A percentile compares a stretch with the other conserved stretches of the same genome.
Conservation (phyloP, 345 rosid genomes). For the Rhodamnia argentea region DNA sequence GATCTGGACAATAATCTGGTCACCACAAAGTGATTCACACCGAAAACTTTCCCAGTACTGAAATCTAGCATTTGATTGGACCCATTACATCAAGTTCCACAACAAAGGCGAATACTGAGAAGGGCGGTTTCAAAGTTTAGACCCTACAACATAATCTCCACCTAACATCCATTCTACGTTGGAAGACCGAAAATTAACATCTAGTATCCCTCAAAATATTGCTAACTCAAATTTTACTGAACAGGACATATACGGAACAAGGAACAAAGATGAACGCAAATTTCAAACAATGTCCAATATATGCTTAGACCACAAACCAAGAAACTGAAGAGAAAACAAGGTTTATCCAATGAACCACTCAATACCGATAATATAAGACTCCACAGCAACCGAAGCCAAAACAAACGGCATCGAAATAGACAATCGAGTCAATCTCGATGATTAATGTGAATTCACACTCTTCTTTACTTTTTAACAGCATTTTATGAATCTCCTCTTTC, state of each 20-base stretch:
- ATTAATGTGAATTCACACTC: not conserved
- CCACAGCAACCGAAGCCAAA: not conserved
- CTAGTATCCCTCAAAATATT: not conserved
- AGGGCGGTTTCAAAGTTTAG: not conserved
- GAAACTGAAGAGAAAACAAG: not conserved
- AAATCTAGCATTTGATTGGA: not conserved
- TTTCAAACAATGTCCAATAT: not conserved
- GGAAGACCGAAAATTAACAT: not conserved
- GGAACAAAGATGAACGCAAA: not conserved
- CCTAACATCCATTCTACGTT: not conserved
- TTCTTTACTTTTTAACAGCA: not conserved
- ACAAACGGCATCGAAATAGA: not conserved
- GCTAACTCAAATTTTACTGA: not conserved
- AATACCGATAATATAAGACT: not conserved
- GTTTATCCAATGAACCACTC: not conserved
- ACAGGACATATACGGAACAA: not conserved
- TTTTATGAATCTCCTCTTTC: not conserved
- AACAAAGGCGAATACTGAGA: not conserved
- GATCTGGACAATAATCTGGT: not conserved
- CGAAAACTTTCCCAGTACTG: not conserved
- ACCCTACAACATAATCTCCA: not conserved
- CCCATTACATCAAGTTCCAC: not conserved
- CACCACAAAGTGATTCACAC: not conserved
- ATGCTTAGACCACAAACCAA: not conserved
- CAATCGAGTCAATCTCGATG: not conserved